phyloP scores from a whole-genome alignment of 805 yeast species.

The Lipomyces sp. region DNA sequence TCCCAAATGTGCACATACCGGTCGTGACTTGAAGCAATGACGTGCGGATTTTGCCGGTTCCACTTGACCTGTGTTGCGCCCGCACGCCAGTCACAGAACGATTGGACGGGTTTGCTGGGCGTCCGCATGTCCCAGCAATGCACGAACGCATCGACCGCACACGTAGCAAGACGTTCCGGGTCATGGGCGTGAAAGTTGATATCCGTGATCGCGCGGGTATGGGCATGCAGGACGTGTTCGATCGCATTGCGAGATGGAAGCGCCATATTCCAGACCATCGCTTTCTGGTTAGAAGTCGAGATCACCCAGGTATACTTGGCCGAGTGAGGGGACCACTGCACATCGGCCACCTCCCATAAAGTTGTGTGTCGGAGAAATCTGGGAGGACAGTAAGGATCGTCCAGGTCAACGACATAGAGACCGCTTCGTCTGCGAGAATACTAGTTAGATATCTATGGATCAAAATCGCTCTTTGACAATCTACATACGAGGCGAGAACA shows the following conservation, averaged over 20 bases:
- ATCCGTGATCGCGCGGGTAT: conserved; percentile 92
- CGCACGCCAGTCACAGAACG: conserved; percentile 94
- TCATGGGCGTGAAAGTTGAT: conserved; percentile 87
- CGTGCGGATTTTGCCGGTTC: conserved; percentile 75
- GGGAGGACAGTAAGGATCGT: conserved; percentile 94
- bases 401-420: conserved; percentile 84
- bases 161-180: conserved; percentile 88
- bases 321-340: conserved; percentile 95
- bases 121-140: conserved; percentile 89
- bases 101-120: conserved; percentile 68
- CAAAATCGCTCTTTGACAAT: conserved; percentile 30
- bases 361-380: conserved; percentile 91
- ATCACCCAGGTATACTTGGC: conserved; percentile 88
- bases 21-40: conserved; percentile 87
- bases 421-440: conserved; percentile 59
- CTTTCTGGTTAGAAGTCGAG: conserved; percentile 93
- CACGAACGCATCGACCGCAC: conserved; percentile 88
- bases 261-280: conserved; percentile 89
- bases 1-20: conserved; percentile 87
- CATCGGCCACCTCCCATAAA: conserved; percentile 98
- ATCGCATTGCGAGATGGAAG: conserved; percentile 75
- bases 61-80: conserved; percentile 96
- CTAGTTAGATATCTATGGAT: not conserved
- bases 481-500: conserved; percentile 70
- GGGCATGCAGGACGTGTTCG: conserved; percentile 85